A percentile compares a stretch with the other conserved stretches of the same genome.
phyloP scores from a whole-genome alignment of 345 rosid species.

The Gossypium bickii region DNA sequence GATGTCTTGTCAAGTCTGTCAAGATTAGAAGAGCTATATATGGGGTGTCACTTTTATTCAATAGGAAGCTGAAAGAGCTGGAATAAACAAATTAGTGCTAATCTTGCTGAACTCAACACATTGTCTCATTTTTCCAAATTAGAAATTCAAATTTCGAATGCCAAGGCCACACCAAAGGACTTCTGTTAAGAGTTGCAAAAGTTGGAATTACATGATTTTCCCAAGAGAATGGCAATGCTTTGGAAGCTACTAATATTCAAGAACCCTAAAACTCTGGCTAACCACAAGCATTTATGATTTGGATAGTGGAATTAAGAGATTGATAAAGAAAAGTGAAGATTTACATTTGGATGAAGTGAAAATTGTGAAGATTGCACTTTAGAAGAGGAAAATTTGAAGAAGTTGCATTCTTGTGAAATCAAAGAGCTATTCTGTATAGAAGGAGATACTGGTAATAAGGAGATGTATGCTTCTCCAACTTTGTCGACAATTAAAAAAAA shows the following conservation, averaged over 20 bases:
- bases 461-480: background rate
- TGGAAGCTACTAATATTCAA: background rate
- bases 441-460: background rate
- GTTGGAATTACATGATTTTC: background rate
- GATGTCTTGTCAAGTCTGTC: background rate
- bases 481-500: background rate
- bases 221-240: background rate
- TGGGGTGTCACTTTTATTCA: background rate
- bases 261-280: constrained; percentile 1
- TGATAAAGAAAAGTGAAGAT: constrained; percentile 8
- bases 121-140: constrained; percentile 17
- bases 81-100: background rate
- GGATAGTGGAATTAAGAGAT: background rate
- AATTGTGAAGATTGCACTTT: background rate
- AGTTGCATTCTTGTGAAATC: background rate
- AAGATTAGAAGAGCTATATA: background rate
- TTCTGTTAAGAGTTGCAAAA: background rate
- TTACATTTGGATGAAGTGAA: background rate
- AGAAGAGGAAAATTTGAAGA: background rate
- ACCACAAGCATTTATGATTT: background rate
- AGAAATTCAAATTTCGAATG: background rate
- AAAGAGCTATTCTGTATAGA: background rate
- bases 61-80: no score
- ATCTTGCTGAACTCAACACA: constrained; percentile 19
- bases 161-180: background rate